A percentile compares a stretch with the other conserved stretches of the same genome.
Evolutionary conservation across 2,329 filamentous ascomycete genomes (phyloP).

Genomic region (Alternaria infectoria): DNA sequence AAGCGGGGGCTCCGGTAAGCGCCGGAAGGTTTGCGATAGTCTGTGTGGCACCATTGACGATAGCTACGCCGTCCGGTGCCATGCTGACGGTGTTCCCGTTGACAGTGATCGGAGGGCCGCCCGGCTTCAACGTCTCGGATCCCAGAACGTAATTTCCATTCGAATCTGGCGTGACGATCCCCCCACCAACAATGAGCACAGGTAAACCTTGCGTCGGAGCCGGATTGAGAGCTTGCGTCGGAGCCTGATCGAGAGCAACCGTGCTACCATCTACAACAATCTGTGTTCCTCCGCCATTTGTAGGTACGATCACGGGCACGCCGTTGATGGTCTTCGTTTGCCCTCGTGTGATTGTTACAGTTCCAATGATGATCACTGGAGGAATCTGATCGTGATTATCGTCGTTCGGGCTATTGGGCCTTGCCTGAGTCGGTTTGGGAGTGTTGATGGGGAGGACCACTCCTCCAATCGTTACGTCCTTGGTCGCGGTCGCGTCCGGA

Average conservation of each 20-base stretch:
- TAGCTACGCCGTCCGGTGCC: conserved; percentile 44
- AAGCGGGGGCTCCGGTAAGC: conserved; percentile 21
- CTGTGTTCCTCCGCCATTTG: conserved; percentile 25
- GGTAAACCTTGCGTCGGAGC: conserved; percentile 23
- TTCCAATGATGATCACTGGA: conserved; percentile 32
- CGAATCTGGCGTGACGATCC: conserved; percentile 39
- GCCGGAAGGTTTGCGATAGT: conserved; percentile 28
- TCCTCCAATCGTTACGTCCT: conserved; percentile 30
- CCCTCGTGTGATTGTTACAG: conserved; percentile 37
- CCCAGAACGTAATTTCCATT: conserved; percentile 44
- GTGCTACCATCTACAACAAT: conserved; percentile 41
- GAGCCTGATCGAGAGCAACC: conserved; percentile 24
- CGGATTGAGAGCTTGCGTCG: conserved; percentile 24
- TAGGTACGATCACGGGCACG: conserved; percentile 35
- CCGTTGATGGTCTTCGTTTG: conserved; percentile 41
- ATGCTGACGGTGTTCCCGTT: conserved; percentile 46
- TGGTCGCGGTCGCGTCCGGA: conserved; percentile 5
- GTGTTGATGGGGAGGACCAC: conserved; percentile 22
- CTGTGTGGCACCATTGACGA: conserved; percentile 45
- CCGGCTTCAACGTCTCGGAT: conserved; percentile 29
- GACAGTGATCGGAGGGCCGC: conserved; percentile 44
- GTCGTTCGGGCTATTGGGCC: conserved; percentile 5
- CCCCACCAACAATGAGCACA: conserved; percentile 34
- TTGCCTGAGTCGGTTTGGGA: conserved; percentile 17
- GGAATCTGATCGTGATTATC: not conserved